A percentile compares a stretch with the other conserved stretches of the same genome.
phyloP scores from a whole-genome alignment of 495 filamentous ascomycete genomes.

The Hypoxylon subgilvum region DNA sequence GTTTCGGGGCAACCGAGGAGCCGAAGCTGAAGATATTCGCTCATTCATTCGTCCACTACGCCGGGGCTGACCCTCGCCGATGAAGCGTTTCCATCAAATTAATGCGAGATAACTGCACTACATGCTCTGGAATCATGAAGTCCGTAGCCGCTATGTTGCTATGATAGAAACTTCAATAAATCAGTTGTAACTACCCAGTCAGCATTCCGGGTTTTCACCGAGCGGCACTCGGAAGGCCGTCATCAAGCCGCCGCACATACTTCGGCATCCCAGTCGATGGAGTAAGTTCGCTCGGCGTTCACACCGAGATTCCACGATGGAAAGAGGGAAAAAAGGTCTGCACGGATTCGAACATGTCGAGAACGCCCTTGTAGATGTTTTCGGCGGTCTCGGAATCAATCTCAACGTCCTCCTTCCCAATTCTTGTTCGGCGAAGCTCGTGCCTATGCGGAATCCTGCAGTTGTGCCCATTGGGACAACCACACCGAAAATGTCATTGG shows the following conservation, averaged over 20 bases:
- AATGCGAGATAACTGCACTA: too few species aligned
- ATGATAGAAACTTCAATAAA: too few species aligned
- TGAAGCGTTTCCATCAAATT: too few species aligned
- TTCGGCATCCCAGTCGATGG: conserved; percentile 21
- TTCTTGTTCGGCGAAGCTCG: conserved; percentile 11
- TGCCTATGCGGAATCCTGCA: not conserved
- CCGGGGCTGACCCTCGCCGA: too few species aligned
- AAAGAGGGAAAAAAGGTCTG: conserved; percentile 1
- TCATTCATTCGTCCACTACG: too few species aligned
- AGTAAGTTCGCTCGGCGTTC: conserved; percentile 20
- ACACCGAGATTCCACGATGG: not conserved
- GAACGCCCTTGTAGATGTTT: not conserved
- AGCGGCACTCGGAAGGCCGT: conserved; percentile 1
- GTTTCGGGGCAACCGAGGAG: too few species aligned
- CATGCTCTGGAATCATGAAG: too few species aligned
- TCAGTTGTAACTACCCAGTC: too few species aligned
- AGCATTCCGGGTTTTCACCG: conserved; percentile 36
- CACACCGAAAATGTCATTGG: conserved; percentile 1
- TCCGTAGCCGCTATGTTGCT: too few species aligned
- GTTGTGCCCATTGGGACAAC: not conserved
- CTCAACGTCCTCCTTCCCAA: not conserved
- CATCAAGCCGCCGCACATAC: conserved; percentile 15
- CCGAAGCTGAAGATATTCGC: too few species aligned
- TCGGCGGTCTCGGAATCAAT: conserved; percentile 9
- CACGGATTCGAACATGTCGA: conserved; percentile 1